Evolutionary conservation across 2,329 filamentous ascomycete genomes (phyloP).

Genomic region (Epichloe bromicola): DNA sequence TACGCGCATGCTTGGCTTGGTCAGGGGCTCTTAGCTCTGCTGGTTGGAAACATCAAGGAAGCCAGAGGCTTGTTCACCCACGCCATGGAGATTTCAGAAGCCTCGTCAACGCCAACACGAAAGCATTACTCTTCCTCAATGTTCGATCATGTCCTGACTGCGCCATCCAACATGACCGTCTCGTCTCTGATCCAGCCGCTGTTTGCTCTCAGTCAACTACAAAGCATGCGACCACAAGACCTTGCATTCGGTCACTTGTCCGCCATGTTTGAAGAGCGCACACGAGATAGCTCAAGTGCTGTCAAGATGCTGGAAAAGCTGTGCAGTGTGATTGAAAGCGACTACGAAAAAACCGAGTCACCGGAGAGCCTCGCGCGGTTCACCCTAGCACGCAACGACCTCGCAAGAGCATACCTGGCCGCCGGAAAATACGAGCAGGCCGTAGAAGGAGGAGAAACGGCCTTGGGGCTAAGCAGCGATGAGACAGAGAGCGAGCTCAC

Average conservation of each 20-base stretch:
- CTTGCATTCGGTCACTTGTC: constrained; percentile 64
- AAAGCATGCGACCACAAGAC: constrained; percentile 56
- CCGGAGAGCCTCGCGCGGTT: constrained; percentile 59
- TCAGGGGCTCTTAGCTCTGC: constrained; percentile 71
- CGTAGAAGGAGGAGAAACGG: constrained; percentile 66
- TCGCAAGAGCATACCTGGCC: constrained; percentile 73
- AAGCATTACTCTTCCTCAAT: constrained; percentile 67
- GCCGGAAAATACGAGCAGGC: constrained; percentile 51
- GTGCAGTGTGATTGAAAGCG: constrained; percentile 58
- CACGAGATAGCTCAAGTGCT: constrained; percentile 52
- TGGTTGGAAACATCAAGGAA: constrained; percentile 62
- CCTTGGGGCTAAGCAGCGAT: constrained; percentile 65
- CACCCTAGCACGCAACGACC: constrained; percentile 72
- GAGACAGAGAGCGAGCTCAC: constrained; percentile 54
- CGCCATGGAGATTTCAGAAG: constrained; percentile 82
- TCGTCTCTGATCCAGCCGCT: constrained; percentile 69
- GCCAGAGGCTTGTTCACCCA: constrained; percentile 81
- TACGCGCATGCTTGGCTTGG: constrained; percentile 90
- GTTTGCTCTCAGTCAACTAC: constrained; percentile 76
- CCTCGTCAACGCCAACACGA: constrained; percentile 59
- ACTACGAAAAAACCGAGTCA: constrained; percentile 78
- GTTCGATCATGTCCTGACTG: constrained; percentile 66
- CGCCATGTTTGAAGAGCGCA: constrained; percentile 70
- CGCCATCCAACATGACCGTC: constrained; percentile 34
- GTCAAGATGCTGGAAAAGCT: constrained; percentile 51